Evolutionary conservation across 768 basidiomycete species (phyloP), one percentile per base, ranked within the genome.

Genomic region (Lentinula raphanica): DNA sequence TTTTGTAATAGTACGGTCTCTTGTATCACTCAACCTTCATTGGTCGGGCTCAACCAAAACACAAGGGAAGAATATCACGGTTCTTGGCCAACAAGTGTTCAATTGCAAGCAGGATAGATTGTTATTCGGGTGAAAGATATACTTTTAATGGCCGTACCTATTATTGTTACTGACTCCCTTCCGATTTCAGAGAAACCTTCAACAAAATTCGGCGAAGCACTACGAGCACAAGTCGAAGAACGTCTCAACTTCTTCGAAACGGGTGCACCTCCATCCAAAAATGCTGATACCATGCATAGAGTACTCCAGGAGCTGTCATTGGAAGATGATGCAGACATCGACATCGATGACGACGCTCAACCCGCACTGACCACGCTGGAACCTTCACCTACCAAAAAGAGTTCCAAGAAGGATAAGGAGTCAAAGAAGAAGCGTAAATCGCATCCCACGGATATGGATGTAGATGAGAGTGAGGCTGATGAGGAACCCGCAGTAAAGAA

Each of bases 1-100:
- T 8, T 46, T 57, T 38, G 15, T 21, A 2, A 48, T 69, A 98
- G 92, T 98, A 98, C 67, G 96, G 96, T 67, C 82, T 98, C n/a
- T 81, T 98, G 63, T 98, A 95, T 72, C 94, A 98, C 74, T 95
- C 94, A 19, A 81, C 94, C 1, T 98, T 97, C 77, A 98, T 98
- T 69, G 94, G 94, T 11, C 90, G 94, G 44, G 96, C 96, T 4
- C 92, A 87, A 17, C 81, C 93, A 42, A 96, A 94, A 73, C 85
- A 91, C 80, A 98, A 98, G 79, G 96, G 96, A 9, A 88, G 96
- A 56, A 98, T 98, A 68, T 97, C 95, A 3, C 88, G 96, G n/a
- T 98, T 98, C 83, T 79, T 98, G 7, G 96, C 96, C 38, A 98
- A 98, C 82, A 98, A 98, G 74, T 94, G 93, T 68, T 95, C 94